phyloP scores from a whole-genome alignment of 2,329 filamentous ascomycete genomes.

The Fusarium aywerte region DNA sequence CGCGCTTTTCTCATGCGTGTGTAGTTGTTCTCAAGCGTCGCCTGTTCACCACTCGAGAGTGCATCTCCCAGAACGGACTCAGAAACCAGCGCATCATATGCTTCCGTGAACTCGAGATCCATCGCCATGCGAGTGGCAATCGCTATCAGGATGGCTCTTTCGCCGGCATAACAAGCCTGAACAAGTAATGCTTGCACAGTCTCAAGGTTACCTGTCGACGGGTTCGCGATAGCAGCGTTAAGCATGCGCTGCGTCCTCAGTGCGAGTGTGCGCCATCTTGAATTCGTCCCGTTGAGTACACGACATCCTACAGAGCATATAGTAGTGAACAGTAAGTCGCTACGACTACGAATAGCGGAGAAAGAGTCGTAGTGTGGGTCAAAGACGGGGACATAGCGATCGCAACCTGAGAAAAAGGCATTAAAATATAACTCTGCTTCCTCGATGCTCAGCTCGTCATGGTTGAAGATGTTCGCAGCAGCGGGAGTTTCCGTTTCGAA shows the following conservation, averaged over 20 bases:
- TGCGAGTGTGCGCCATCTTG: conserved; percentile 1
- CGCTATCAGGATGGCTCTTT: conserved; percentile 12
- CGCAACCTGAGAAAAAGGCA: conserved; percentile 18
- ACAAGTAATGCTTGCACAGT: conserved; percentile 14
- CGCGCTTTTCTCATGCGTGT: conserved; percentile 7
- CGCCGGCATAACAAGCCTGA: conserved; percentile 16
- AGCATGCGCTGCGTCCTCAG: conserved; percentile 16
- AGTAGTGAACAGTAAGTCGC: conserved; percentile 1
- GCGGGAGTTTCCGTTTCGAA: conserved; percentile 9
- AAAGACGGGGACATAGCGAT: conserved; percentile 17
- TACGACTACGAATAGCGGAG: not conserved
- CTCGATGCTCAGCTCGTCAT: not conserved
- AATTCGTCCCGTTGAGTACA: conserved; percentile 5
- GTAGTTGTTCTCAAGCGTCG: not conserved
- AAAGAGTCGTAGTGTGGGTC: not conserved
- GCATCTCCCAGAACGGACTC: conserved; percentile 3
- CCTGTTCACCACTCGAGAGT: not conserved
- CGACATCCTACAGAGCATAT: conserved; percentile 23
- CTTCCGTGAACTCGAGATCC: conserved; percentile 16
- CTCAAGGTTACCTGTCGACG: conserved; percentile 3
- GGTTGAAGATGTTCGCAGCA: not conserved
- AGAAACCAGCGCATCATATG: conserved; percentile 5
- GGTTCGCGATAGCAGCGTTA: conserved; percentile 18
- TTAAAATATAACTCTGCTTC: conserved; percentile 16
- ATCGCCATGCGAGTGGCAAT: conserved; percentile 19